Evolutionary conservation across 345 rosid genomes (phyloP).

Genomic region (Lepidium didymum): DNA sequence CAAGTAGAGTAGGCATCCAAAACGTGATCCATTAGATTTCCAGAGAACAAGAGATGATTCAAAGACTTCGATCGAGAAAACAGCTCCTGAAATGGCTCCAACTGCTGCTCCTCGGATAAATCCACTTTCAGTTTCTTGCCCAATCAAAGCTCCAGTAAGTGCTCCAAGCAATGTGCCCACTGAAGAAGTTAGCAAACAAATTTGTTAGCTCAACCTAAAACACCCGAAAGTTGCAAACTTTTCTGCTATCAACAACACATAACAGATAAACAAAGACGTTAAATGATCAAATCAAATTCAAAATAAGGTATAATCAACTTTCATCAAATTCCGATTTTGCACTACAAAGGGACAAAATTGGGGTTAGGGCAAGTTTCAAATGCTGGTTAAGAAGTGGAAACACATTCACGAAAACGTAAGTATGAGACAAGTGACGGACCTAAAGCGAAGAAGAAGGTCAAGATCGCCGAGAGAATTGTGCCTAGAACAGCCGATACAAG

Average conservation of each 20-base stretch:
- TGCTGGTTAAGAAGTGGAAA: background rate
- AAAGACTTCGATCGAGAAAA: slow-evolving; percentile 95
- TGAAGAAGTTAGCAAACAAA: slow-evolving; percentile 25
- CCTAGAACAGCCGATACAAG: slow-evolving; percentile 73
- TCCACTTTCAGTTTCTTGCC: slow-evolving; percentile 99
- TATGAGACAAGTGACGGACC: slow-evolving; percentile 36
- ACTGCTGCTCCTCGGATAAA: slow-evolving; percentile 94
- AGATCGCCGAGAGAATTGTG: slow-evolving; percentile 80
- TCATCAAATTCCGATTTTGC: background rate
- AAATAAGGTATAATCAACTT: background rate
- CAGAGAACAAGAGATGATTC: slow-evolving; percentile 95
- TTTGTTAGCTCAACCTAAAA: background rate
- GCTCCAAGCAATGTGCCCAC: slow-evolving; percentile 98
- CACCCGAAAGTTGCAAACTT: background rate
- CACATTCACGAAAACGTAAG: background rate
- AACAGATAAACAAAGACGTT: background rate
- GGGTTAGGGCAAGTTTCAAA: background rate
- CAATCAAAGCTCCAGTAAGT: slow-evolving; percentile 96
- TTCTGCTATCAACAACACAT: background rate
- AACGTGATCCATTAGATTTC: slow-evolving; percentile 89
- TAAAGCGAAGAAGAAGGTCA: slow-evolving; percentile 93
- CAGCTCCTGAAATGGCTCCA: slow-evolving; percentile 99
- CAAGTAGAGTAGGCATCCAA: slow-evolving; percentile 90
- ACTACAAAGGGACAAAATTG: background rate
- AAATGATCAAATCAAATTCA: background rate